phyloP scores from a whole-genome alignment of 2,329 filamentous ascomycete genomes.

The Lasiodiplodia hormozganensis region DNA sequence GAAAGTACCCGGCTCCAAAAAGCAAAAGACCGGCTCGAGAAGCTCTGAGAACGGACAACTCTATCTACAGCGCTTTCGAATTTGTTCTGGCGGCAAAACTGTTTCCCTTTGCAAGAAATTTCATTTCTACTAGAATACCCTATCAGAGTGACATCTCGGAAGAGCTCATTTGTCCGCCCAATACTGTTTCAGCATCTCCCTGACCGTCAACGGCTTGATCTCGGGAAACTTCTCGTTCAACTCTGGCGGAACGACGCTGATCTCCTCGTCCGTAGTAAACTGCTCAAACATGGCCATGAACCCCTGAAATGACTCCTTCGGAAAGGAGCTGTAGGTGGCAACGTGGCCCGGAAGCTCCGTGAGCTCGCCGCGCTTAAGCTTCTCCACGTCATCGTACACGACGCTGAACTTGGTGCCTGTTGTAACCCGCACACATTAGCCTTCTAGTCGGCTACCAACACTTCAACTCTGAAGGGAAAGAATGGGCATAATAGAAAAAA shows the following conservation, averaged over 20 bases:
- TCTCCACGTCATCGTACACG: constrained; percentile 33
- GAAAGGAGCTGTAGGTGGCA: constrained; percentile 32
- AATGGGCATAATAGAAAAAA: neutral
- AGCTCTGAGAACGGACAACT: neutral
- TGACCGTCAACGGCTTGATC: constrained; percentile 5
- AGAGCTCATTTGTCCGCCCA: neutral
- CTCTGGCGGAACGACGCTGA: constrained; percentile 1
- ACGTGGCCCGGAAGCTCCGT: constrained; percentile 33
- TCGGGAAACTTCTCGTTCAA: constrained; percentile 7
- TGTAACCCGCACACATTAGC: neutral
- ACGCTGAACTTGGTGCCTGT: constrained; percentile 34
- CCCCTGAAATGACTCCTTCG: constrained; percentile 30
- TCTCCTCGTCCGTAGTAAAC: neutral
- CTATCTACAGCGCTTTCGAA: neutral
- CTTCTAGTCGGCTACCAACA: too few relatives aligned
- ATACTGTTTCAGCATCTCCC: constrained; percentile 1
- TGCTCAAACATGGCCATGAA: constrained; percentile 25
- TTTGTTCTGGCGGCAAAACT: neutral
- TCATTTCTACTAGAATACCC: neutral
- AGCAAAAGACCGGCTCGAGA: neutral
- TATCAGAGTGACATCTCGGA: neutral
- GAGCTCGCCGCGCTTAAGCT: constrained; percentile 30
- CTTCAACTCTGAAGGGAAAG: neutral
- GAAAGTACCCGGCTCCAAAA: neutral
- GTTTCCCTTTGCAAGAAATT: neutral